Conservation (phyloP, 2,329 filamentous ascomycete species). For the Myrmaecium sp. region DNA sequence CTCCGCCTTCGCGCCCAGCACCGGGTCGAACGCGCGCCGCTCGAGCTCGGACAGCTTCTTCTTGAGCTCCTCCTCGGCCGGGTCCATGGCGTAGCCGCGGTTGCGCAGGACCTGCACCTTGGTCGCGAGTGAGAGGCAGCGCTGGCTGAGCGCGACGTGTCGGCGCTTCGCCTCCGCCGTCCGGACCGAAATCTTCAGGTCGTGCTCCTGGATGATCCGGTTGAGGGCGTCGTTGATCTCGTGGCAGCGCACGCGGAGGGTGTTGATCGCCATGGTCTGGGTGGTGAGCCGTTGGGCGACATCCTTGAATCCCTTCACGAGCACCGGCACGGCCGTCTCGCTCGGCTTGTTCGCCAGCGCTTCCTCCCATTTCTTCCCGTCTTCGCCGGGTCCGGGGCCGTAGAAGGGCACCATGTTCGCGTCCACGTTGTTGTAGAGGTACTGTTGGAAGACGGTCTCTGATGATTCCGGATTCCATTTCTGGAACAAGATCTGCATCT, state of each 20-base stretch:
- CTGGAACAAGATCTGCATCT: constrained; percentile 50
- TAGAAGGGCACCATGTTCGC: constrained; percentile 61
- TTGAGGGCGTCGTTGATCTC: constrained; percentile 62
- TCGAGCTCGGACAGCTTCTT: constrained; percentile 54
- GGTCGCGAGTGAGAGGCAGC: constrained; percentile 57
- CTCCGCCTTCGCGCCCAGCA: constrained; percentile 58
- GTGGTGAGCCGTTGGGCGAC: constrained; percentile 55
- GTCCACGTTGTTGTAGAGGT: constrained; percentile 77
- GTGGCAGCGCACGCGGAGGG: constrained; percentile 57
- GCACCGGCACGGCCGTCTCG: constrained; percentile 58
- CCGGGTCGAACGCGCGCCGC: constrained; percentile 54
- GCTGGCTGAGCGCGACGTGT: constrained; percentile 55
- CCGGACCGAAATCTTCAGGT: constrained; percentile 58
- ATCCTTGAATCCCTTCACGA: constrained; percentile 56
- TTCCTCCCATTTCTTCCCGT: constrained; percentile 68
- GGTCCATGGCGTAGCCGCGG: constrained; percentile 62
- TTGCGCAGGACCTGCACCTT: constrained; percentile 70
- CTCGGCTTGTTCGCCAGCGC: constrained; percentile 65
- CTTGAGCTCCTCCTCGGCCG: constrained; percentile 62
- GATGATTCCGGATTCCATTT: constrained; percentile 59
- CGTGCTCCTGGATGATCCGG: constrained; percentile 57
- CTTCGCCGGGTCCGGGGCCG: constrained; percentile 50
- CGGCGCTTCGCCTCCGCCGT: constrained; percentile 55
- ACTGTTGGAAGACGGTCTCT: constrained; percentile 61
- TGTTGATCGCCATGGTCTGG: constrained; percentile 51